A percentile compares a stretch with the other conserved stretches of the same genome.
Evolutionary conservation across 257 asterid genomes (phyloP).

Genomic region (Phtheirospermum japonicum): DNA sequence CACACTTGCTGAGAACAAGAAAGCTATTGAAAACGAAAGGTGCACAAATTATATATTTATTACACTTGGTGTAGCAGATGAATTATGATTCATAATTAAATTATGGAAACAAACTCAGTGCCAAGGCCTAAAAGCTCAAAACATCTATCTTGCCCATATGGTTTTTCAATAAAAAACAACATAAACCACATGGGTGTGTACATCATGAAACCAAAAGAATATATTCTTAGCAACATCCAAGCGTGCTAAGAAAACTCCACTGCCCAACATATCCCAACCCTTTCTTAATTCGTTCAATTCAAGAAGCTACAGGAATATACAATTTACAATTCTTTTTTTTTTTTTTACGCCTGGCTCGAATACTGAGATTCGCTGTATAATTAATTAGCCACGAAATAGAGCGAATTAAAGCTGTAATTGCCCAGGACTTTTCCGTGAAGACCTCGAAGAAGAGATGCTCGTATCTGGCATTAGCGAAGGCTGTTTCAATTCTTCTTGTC

Average conservation of each 20-base stretch:
- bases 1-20: background rate
- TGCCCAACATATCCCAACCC: constrained; percentile 41
- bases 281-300: constrained; percentile 31
- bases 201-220: background rate
- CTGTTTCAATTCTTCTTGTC: constrained; percentile 56
- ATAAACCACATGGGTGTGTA: background rate
- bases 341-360: constrained; percentile 27
- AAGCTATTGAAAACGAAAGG: background rate
- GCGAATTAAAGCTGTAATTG: constrained; percentile 51
- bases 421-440: constrained; percentile 64
- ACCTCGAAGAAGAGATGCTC: constrained; percentile 62
- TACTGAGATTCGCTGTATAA: constrained; percentile 33
- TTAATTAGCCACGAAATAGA: constrained; percentile 24
- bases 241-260: constrained; percentile 9
- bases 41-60: background rate
- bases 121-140: background rate
- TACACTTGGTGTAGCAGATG: background rate
- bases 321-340: constrained; percentile 55
- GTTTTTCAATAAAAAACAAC: constrained; percentile 3
- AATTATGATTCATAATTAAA: background rate
- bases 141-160: background rate
- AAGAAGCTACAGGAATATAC: constrained; percentile 65
- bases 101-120: background rate
- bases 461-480: constrained; percentile 42
- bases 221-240: background rate